phyloP scores from a whole-genome alignment of 2,329 filamentous ascomycete species.

The Calonectria crousiana region DNA sequence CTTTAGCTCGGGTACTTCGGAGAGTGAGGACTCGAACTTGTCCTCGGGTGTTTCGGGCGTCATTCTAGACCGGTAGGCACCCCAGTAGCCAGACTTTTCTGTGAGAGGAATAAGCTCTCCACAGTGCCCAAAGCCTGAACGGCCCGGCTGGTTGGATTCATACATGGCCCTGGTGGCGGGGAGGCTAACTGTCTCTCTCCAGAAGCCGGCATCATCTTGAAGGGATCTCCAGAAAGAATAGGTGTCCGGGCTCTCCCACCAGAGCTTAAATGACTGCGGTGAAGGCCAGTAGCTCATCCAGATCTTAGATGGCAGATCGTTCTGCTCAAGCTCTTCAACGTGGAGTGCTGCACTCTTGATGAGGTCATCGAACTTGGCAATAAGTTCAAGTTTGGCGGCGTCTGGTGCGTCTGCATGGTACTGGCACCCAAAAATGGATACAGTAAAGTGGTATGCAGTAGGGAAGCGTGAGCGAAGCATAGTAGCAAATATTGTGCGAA shows the following conservation, averaged over 20 bases:
- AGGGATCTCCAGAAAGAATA: slow-evolving; percentile 21
- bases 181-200: slow-evolving; percentile 25
- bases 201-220: slow-evolving; percentile 25
- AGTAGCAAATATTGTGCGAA: background rate
- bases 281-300: slow-evolving; percentile 21
- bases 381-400: slow-evolving; percentile 1
- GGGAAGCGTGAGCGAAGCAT: slow-evolving; percentile 16
- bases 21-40: background rate
- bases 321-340: slow-evolving; percentile 18
- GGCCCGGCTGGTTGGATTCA: background rate
- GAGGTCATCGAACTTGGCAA: slow-evolving; percentile 1
- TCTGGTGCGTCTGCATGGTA: slow-evolving; percentile 9
- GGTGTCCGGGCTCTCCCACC: slow-evolving; percentile 1
- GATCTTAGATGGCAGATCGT: slow-evolving; percentile 10
- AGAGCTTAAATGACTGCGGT: slow-evolving; percentile 10
- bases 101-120: slow-evolving; percentile 20
- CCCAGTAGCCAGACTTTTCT: slow-evolving; percentile 24
- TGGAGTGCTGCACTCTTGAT: slow-evolving; percentile 6
- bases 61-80: slow-evolving; percentile 19
- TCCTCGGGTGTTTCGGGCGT: slow-evolving; percentile 15
- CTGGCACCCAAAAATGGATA: slow-evolving; percentile 12
- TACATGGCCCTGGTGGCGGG: slow-evolving; percentile 20
- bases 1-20: background rate
- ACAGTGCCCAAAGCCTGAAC: slow-evolving; percentile 18
- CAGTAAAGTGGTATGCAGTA: slow-evolving; percentile 18